These are phyloP conservation scores for Fraxinus quadrangulata DNA, from an alignment of 257 asterid species.

Conservation along the genomic window DNA sequence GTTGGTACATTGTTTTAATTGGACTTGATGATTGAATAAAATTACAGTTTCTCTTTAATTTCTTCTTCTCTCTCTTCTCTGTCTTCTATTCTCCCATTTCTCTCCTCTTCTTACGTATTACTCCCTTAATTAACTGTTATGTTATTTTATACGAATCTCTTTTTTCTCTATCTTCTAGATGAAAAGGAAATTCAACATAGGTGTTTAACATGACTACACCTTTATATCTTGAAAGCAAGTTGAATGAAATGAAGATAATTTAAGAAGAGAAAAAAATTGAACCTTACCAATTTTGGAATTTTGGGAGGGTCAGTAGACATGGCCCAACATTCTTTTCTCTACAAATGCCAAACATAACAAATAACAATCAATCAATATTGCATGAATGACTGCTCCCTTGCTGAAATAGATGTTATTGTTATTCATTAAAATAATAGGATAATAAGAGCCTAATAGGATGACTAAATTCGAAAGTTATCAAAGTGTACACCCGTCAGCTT, in stretches of 20 bases:
- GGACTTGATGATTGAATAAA: too few relatives aligned
- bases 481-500: slow-evolving; percentile 75
- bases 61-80: too few relatives aligned
- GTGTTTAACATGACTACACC: not conserved
- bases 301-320: slow-evolving; percentile 39
- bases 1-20: too few relatives aligned
- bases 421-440: slow-evolving; percentile 8
- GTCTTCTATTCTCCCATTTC: too few relatives aligned
- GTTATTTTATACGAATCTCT: too few relatives aligned
- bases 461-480: slow-evolving; percentile 82
- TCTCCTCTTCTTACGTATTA: too few relatives aligned
- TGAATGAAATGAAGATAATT: not conserved
- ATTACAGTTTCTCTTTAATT: too few relatives aligned
- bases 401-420: slow-evolving; percentile 11
- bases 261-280: not conserved
- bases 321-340: slow-evolving; percentile 38
- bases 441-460: slow-evolving; percentile 32
- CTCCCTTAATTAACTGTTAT: too few relatives aligned
- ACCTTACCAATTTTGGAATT: slow-evolving; percentile 67
- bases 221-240: not conserved
- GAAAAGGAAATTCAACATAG: too few relatives aligned
- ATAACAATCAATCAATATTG: slow-evolving; percentile 21
- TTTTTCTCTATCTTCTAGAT: too few relatives aligned
- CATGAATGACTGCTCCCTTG: slow-evolving; percentile 20
- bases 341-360: slow-evolving; percentile 27